Percentiles rank a stretch among this genome's conserved stretches.
Evolutionary conservation across 228 moss, liverwort and hornwort genomes (phyloP).

Genomic region (Sphagnum magellanicum): DNA sequence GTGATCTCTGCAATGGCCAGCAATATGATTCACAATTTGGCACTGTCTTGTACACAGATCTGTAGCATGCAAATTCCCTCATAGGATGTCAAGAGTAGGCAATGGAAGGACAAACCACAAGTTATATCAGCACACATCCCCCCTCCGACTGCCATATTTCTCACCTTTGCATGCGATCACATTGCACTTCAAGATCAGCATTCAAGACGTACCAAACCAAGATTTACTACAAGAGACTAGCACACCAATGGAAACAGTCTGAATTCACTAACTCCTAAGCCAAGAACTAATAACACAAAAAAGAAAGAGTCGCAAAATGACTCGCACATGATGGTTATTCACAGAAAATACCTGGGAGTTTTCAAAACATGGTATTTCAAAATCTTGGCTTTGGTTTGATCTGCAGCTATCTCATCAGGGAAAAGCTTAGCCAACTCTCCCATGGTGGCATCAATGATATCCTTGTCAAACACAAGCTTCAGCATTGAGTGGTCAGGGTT

Average conservation of each 20-base stretch:
- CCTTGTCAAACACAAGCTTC: constrained; percentile 92
- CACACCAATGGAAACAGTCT: too few relatives aligned
- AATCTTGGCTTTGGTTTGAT: constrained; percentile 92
- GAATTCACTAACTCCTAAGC: too few relatives aligned
- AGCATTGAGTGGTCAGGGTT: constrained; percentile 89
- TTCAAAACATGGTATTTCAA: constrained; percentile 95
- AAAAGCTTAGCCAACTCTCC: constrained; percentile 70
- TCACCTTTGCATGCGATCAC: too few relatives aligned
- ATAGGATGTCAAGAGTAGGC: neutral
- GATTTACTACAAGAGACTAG: too few relatives aligned
- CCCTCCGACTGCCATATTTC: too few relatives aligned
- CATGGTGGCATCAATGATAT: constrained; percentile 91
- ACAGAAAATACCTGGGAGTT: constrained; percentile 62
- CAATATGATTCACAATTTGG: constrained; percentile 89
- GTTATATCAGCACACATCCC: too few relatives aligned
- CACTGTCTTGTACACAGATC: constrained; percentile 95
- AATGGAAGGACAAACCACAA: too few relatives aligned
- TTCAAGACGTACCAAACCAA: too few relatives aligned
- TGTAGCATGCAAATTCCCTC: constrained; percentile 17
- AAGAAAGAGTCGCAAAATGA: neutral
- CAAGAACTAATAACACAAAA: too few relatives aligned
- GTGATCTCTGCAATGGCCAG: constrained; percentile 83
- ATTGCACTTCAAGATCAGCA: too few relatives aligned
- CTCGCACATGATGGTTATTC: neutral
- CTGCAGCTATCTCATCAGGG: constrained; percentile 84